Percentiles rank a stretch among this genome's conserved stretches.
Conservation (phyloP, 164 flowering plant species). For the Tinospora cordifolia region DNA sequence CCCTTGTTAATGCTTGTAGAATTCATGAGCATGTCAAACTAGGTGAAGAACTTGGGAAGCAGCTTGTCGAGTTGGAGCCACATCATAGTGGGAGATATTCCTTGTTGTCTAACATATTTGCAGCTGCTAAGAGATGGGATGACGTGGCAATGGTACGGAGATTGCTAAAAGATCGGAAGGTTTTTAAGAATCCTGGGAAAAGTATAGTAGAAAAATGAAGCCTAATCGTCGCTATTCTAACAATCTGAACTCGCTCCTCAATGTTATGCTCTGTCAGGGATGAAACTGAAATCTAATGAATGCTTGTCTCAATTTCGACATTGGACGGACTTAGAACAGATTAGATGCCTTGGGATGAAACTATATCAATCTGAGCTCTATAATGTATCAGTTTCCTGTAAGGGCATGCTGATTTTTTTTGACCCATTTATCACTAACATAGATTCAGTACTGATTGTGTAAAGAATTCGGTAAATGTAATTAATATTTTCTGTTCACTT, state of each 20-base stretch:
- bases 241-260: not conserved
- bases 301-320: not conserved
- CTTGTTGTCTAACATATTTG: slow-evolving; percentile 24
- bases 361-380: not conserved
- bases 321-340: not conserved
- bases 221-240: not conserved
- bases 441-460: not conserved
- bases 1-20: slow-evolving; percentile 30
- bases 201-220: slow-evolving; percentile 18
- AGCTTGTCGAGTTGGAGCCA: slow-evolving; percentile 25
- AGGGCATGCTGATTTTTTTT: no score
- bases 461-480: not conserved
- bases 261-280: not conserved
- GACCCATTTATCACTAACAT: no score
- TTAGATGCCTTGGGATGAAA: not conserved
- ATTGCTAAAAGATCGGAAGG: slow-evolving; percentile 24
- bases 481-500: not conserved
- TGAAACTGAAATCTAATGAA: not conserved
- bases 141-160: slow-evolving; percentile 22
- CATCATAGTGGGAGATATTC: slow-evolving; percentile 31
- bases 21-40: slow-evolving; percentile 28
- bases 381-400: no score
- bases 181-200: slow-evolving; percentile 26
- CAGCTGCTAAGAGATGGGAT: slow-evolving; percentile 29
- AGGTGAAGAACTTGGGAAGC: slow-evolving; percentile 28